These are phyloP conservation scores for Ceratobasidium sp. DNA, from an alignment of 1,284 basidiomycete genomes.

Conservation along the genomic window DNA sequence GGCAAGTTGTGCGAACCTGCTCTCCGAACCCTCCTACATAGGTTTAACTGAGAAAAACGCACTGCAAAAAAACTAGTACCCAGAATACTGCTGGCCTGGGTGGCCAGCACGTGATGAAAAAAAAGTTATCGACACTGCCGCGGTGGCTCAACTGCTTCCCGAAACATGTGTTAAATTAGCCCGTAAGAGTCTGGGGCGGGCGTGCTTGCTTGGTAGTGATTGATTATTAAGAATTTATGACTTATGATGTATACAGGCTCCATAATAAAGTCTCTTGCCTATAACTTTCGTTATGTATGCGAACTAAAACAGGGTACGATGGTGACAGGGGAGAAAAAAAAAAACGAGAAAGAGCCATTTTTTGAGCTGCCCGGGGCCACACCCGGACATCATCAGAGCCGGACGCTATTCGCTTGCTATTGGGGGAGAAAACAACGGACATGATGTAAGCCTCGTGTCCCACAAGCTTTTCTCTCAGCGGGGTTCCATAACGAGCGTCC, in stretches of 20 bases:
- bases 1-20: neutral
- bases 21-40: neutral
- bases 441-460: neutral
- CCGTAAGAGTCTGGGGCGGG: too few species aligned
- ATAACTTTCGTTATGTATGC: too few species aligned
- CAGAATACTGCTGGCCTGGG: neutral
- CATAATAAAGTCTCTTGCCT: too few species aligned
- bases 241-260: too few species aligned
- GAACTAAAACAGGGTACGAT: too few species aligned
- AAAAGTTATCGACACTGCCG: neutral
- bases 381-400: slow-evolving; percentile 9
- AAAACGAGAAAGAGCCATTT: too few species aligned
- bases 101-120: neutral
- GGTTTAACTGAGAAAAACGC: neutral
- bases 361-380: too few species aligned
- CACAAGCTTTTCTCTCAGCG: too few species aligned
- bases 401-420: neutral
- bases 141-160: neutral
- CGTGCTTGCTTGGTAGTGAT: too few species aligned
- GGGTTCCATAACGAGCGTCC: too few species aligned
- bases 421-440: neutral
- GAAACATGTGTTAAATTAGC: neutral
- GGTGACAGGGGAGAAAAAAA: too few species aligned
- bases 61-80: neutral
- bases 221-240: too few species aligned